phyloP scores from a whole-genome alignment of 2,329 filamentous ascomycete species.

The Chrysoporthe cubensis region DNA sequence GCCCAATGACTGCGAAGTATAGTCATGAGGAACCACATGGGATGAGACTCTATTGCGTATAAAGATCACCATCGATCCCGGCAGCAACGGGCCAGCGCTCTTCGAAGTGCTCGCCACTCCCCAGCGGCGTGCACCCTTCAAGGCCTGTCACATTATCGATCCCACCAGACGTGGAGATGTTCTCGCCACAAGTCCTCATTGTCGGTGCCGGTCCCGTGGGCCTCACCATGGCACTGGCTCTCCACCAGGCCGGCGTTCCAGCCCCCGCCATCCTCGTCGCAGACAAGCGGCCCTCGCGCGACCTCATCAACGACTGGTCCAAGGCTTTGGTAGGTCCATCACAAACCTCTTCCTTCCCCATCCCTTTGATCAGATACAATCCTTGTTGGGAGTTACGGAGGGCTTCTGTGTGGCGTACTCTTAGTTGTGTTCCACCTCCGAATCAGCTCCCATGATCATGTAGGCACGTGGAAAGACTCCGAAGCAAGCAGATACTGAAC shows the following conservation, averaged over 20 bases:
- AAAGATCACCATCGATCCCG: no score
- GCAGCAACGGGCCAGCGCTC: no score
- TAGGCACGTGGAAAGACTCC: not conserved
- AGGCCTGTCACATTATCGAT: not conserved
- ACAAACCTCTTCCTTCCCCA: not conserved
- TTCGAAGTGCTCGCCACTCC: no score
- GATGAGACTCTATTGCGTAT: not conserved
- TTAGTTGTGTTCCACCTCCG: not conserved
- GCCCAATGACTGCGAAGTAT: not conserved
- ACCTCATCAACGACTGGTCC: not conserved
- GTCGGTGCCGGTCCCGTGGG: slow-evolving; percentile 27
- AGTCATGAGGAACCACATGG: not conserved
- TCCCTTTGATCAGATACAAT: not conserved
- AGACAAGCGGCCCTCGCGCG: slow-evolving; percentile 14
- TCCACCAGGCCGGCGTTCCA: slow-evolving; percentile 19
- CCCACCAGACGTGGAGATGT: not conserved
- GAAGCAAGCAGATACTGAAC: not conserved
- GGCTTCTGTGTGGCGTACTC: no score
- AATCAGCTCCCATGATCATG: not conserved
- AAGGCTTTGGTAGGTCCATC: slow-evolving; percentile 10
- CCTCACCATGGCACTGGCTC: slow-evolving; percentile 22
- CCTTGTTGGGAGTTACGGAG: not conserved
- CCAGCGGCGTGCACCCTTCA: not conserved
- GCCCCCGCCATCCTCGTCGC: slow-evolving; percentile 17
- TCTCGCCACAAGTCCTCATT: slow-evolving; percentile 13